Conservation (phyloP, 139 green algal genomes). For the Nannochloris sp. region DNA sequence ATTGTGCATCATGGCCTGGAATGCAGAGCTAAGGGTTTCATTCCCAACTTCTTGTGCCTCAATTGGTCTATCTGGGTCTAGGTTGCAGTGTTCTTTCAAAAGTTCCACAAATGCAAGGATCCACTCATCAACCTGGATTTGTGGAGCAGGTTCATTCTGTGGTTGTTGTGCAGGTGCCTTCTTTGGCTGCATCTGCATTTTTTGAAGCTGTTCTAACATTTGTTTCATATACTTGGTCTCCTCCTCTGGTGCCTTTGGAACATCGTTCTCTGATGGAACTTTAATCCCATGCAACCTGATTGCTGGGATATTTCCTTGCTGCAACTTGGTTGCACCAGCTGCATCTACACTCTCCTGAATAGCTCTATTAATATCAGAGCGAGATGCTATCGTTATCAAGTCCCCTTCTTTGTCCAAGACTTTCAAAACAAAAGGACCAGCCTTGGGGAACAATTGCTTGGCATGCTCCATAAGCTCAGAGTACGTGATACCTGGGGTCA, state of each 20-base stretch:
- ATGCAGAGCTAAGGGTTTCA: conserved; percentile 22
- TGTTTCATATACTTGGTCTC: conserved; percentile 43
- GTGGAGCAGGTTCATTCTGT: conserved; percentile 14
- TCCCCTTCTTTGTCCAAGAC: conserved; percentile 57
- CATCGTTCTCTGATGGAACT: conserved; percentile 37
- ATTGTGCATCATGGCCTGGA: conserved; percentile 25
- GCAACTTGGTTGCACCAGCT: conserved; percentile 1
- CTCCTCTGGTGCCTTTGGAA: conserved; percentile 46
- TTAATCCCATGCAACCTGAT: conserved; percentile 27
- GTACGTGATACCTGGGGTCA: conserved; percentile 50
- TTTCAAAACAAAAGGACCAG: conserved; percentile 44
- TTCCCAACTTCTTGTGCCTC: conserved; percentile 57
- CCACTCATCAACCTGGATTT: conserved; percentile 74
- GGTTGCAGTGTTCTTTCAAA: conserved; percentile 59
- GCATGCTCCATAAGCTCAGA: conserved; percentile 58
- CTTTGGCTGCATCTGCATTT: conserved; percentile 12
- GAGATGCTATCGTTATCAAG: conserved; percentile 61
- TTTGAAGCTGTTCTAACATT: conserved; percentile 33
- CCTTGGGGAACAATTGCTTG: conserved; percentile 56
- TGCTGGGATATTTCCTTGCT: conserved; percentile 13
- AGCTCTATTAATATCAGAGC: conserved; percentile 37
- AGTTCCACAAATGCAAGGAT: conserved; percentile 82
- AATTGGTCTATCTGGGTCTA: conserved; percentile 66
- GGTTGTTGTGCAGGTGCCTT: conserved; percentile 10
- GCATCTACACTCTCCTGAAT: conserved; percentile 34